A percentile compares a stretch with the other conserved stretches of the same genome.
Conservation (phyloP, 2,329 filamentous ascomycete genomes). For the Xenoacremonium recifei region DNA sequence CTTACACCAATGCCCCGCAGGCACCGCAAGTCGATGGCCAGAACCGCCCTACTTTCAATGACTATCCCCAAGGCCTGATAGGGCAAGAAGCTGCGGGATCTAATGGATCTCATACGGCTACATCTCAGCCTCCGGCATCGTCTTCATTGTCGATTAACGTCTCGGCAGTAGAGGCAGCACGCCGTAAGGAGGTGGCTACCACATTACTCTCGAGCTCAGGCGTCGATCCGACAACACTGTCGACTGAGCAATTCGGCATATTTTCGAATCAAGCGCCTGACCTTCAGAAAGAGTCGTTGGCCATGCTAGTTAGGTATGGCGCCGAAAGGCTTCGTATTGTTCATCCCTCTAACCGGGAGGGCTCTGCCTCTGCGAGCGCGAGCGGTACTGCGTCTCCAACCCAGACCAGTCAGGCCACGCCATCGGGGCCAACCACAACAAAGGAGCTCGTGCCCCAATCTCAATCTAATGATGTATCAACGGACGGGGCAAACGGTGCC, state of each 20-base stretch:
- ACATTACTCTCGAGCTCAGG: conserved; percentile 44
- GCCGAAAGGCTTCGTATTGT: conserved; percentile 57
- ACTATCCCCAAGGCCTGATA: conserved; percentile 17
- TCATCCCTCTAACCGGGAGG: conserved; percentile 44
- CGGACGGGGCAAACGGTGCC: conserved; percentile 2
- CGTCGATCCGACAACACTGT: conserved; percentile 52
- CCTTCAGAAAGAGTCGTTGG: conserved; percentile 53
- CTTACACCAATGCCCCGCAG: conserved; percentile 12
- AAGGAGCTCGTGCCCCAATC: conserved; percentile 30
- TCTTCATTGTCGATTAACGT: conserved; percentile 31
- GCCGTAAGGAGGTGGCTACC: conserved; percentile 48
- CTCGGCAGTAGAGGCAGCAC: conserved; percentile 46
- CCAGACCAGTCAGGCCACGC: conserved; percentile 18
- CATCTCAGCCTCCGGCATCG: conserved; percentile 10
- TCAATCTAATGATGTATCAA: conserved; percentile 5
- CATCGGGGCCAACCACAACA: conserved; percentile 28
- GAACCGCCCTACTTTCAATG: conserved; percentile 8
- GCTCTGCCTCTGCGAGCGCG: conserved; percentile 25
- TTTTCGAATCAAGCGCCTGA: conserved; percentile 59
- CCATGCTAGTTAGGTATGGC: conserved; percentile 56
- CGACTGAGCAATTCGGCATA: conserved; percentile 55
- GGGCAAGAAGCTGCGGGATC: conserved; percentile 6
- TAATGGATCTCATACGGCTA: conserved; percentile 9
- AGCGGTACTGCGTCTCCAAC: conserved; percentile 22
- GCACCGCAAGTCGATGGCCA: conserved; percentile 1